phyloP scores from a whole-genome alignment of 2,329 filamentous ascomycete species.

The Curvularia spicifera region DNA sequence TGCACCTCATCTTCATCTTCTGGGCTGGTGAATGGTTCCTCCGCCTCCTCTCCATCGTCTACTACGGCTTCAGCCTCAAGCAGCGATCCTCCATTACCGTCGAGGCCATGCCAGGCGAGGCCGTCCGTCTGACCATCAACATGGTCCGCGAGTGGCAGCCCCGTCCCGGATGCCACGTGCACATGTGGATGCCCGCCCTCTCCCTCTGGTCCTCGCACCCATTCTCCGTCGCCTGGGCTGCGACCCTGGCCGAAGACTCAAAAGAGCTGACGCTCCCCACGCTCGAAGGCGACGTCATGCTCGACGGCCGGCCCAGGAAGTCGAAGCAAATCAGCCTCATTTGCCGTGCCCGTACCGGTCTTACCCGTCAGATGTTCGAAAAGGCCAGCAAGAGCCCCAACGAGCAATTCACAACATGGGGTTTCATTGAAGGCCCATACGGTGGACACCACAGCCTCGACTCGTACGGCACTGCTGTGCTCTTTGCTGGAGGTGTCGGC shows the following conservation, averaged over 20 bases:
- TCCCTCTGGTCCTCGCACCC: conserved; percentile 55
- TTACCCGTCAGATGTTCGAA: conserved; percentile 73
- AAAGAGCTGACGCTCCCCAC: conserved; percentile 46
- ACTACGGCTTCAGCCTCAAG: conserved; percentile 61
- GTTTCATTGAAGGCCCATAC: conserved; percentile 78
- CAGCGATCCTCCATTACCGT: conserved; percentile 61
- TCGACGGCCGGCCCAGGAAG: conserved; percentile 30
- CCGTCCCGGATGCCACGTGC: conserved; percentile 65
- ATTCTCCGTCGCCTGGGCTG: conserved; percentile 59
- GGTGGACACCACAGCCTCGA: conserved; percentile 72
- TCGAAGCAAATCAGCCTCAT: conserved; percentile 69
- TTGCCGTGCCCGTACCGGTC: conserved; percentile 74
- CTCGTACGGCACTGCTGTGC: conserved; percentile 78
- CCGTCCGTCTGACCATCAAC: conserved; percentile 66
- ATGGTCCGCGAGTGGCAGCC: conserved; percentile 61
- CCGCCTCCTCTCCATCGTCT: conserved; percentile 58
- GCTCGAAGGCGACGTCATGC: conserved; percentile 39
- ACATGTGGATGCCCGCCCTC: conserved; percentile 62
- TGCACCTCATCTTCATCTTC: conserved; percentile 74
- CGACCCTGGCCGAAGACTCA: conserved; percentile 40
- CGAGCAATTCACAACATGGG: conserved; percentile 67
- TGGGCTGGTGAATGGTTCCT: conserved; percentile 72
- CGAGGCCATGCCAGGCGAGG: conserved; percentile 65
- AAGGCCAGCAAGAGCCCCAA: conserved; percentile 66
- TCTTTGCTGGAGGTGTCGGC: conserved; percentile 81